Evolutionary conservation across 2,329 filamentous ascomycete genomes (phyloP).

Genomic region (Didymella pomorum): DNA sequence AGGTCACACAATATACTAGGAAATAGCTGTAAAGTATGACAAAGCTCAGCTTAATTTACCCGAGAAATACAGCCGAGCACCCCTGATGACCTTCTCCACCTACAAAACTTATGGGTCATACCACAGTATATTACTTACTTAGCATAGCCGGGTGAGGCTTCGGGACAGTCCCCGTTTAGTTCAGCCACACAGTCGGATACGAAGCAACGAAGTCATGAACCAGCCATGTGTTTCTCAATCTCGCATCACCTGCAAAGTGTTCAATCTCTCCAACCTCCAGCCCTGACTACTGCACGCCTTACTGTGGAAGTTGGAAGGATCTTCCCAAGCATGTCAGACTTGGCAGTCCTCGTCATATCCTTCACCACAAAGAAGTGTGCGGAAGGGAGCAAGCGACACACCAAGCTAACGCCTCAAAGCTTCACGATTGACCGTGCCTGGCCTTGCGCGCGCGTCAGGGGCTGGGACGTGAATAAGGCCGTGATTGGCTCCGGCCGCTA

Average conservation of each 20-base stretch:
- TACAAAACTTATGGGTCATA: too few relatives aligned
- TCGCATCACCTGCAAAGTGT: background rate
- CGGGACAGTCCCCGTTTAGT: background rate
- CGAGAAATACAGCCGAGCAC: too few relatives aligned
- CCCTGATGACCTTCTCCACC: too few relatives aligned
- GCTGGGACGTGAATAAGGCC: conserved; percentile 1
- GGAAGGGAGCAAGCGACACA: background rate
- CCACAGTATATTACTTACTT: conserved; percentile 20
- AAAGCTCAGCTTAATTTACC: too few relatives aligned
- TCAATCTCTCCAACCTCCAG: background rate
- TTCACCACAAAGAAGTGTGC: background rate
- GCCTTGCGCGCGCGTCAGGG: conserved; percentile 22
- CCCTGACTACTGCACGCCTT: background rate
- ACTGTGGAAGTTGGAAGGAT: background rate
- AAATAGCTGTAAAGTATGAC: too few relatives aligned
- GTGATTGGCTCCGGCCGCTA: conserved; percentile 18
- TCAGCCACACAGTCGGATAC: conserved; percentile 9
- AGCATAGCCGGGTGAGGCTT: conserved; percentile 7
- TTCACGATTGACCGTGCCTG: conserved; percentile 17
- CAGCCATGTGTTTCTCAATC: background rate
- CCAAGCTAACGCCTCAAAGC: conserved; percentile 36
- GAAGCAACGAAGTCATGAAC: conserved; percentile 23
- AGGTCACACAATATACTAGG: too few relatives aligned
- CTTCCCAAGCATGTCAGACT: background rate
- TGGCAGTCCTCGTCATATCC: background rate